phyloP scores from a whole-genome alignment of 768 basidiomycete genomes.

The Fomitopsis pulvina region DNA sequence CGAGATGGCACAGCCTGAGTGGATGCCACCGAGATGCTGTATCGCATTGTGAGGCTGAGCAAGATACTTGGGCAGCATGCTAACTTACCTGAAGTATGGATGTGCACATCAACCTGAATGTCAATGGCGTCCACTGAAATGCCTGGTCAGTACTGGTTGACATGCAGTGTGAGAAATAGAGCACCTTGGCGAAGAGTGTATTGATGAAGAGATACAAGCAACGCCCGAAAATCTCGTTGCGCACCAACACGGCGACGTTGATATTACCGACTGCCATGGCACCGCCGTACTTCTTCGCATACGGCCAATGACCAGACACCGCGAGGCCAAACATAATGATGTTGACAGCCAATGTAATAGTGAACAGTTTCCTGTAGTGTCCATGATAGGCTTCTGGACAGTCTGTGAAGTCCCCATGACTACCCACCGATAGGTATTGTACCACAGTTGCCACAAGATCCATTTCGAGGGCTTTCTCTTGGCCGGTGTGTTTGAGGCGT shows the following conservation, averaged over 20 bases:
- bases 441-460: slow-evolving; percentile 64
- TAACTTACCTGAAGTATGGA: slow-evolving; percentile 51
- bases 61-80: slow-evolving; percentile 4
- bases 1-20: slow-evolving; percentile 68
- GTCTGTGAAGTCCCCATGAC: not conserved
- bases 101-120: slow-evolving; percentile 66
- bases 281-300: slow-evolving; percentile 58
- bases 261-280: slow-evolving; percentile 73
- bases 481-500: slow-evolving; percentile 24
- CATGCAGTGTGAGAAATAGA: slow-evolving; percentile 1
- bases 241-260: slow-evolving; percentile 63
- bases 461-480: slow-evolving; percentile 56
- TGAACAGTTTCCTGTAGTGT: slow-evolving; percentile 64
- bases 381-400: slow-evolving; percentile 2
- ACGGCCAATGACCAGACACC: slow-evolving; percentile 57
- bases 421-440: slow-evolving; percentile 66
- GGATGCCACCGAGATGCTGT: slow-evolving; percentile 72
- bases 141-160: not conserved
- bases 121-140: slow-evolving; percentile 63
- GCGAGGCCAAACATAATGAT: slow-evolving; percentile 54
- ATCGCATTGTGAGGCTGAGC: not conserved
- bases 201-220: slow-evolving; percentile 65
- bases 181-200: slow-evolving; percentile 69
- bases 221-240: slow-evolving; percentile 82
- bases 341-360: slow-evolving; percentile 53